Base-by-base conservation (phyloP, 192 early-diverging fungal species). In the Entomortierella chlamydospora region DNA sequence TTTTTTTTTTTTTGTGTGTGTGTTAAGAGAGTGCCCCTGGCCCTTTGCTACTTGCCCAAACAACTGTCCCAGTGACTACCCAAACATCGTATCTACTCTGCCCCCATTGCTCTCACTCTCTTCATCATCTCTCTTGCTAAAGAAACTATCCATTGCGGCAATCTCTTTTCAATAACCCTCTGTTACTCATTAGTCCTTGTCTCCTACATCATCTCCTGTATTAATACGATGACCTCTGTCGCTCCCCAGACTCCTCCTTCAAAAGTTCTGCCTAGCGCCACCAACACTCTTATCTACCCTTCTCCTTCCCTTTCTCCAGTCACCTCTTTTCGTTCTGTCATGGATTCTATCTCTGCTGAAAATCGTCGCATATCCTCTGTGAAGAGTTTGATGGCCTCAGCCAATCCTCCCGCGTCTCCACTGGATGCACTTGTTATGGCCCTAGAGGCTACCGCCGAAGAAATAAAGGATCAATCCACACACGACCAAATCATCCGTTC, bases 391-490 rank as follows among this genome's bases (percentile, higher is more conserved):
- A 65, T 70, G 57, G 39, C 12, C 33, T 61, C 51, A 10, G 4
- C 26, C 41, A 53, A 65, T 31, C 63, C 76, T 15, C 81, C 81
- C 18, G 55, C 72, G 1, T 78, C 81, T 1, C 73, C 81, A 2
- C 68, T 82, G 22, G 81, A 82, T 29, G 81, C 81, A 8, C 73
- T 82, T 11, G 72, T 82, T 17, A 45, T 82, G 49, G 81, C 81
- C 10, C 59, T 82, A 9, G 81, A 82, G 52, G 76, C 68, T n/a
- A 78, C 73, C 23, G 76, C 68, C 7, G 68, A 66, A 23, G 62
- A 68, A 31, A 61, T 79, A 63, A 55, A 50, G n/a, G 22, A 37
- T 1, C 11, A 12, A 1, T 57, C 9, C 29, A 41, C 50, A 0
- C 37, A 59, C 22, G 34, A 53, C 4, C 28, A 49, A 29, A 23